Evolutionary conservation across 176 grass and related monocot species (phyloP), one percentile per base, ranked within the genome.

Genomic region (Oryza punctata): DNA sequence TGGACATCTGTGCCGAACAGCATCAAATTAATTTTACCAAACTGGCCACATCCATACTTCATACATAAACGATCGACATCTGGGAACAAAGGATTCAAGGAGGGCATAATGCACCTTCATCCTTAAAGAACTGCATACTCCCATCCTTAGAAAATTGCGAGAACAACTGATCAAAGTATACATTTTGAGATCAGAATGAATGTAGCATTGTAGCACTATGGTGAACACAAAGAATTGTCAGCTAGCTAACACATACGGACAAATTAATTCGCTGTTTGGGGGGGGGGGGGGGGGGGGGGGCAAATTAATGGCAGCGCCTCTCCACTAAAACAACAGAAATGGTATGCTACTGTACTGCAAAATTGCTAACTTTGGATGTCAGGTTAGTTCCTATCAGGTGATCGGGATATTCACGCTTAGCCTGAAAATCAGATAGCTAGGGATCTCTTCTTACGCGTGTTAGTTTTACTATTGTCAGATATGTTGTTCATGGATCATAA

Each of bases 401-500:
- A 46, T 21, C 18, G 19, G 47, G 19, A 73, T 75, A 47, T 23
- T 72, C 6, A 12, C 10, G 25, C 40, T 78, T 85, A 81, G n/a
- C 69, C 45, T 75, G n/a, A 65, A 73, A 85, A n/a, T 81, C 54
- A 75, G 41, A 49, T 44, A 70, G 15, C 19, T 57, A 8, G 19
- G 19, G 43, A 72, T 32, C 43, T 85, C 19, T 40, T 25, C 66
- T 76, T 66, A 59, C 52, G 15, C 65, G 23, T 12, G 68, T 71
- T 54, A 73, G 40, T 72, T 73, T 81, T 59, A 29, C 78, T 83
- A 85, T 32, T 71, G 71, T 81, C 40, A 81, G 54, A 80, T 29
- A 80, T 65, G 12, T 27, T 63, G 47, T 25, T 30, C 70, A 49
- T 60, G 45, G 37, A 74, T 27, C 28, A 37, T 82, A 15, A 64